Base-by-base conservation (phyloP, 345 rosid genomes). In the Ceriops tagal region DNA sequence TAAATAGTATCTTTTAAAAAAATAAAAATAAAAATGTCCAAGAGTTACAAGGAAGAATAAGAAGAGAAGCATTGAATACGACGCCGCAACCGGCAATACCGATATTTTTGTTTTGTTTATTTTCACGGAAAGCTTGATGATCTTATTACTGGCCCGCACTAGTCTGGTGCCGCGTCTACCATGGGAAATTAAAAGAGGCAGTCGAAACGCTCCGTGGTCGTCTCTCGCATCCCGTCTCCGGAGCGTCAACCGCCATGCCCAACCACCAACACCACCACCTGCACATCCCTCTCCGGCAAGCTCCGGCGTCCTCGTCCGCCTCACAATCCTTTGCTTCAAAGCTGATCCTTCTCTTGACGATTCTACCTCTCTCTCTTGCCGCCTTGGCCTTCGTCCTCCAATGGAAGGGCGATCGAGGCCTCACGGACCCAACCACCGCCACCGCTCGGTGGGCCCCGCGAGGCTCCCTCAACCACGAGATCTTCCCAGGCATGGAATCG, bases 401-500 rank as follows among this genome's bases (percentile, higher is more conserved):
- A 81, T 93, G 97, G 98, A 91, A 89, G 64, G 98, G 96, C 52
- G 93, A 76, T 26, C 64, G 87, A 5, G 83, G 82, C 16, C 72
- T 90, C 21, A 63, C 80, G 68, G 96, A 88, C 75, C 96, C 96
- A 18, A 58, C 87, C 70, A 43, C 86, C 34, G 76, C 78, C 58
- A 61, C 82, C 28, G 70, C 81, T 24, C 83, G 83, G 18, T 84
- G 89, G 77, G 86, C 89, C 39, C 93, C 96, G 0, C 87, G 75
- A n/a, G 88, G 83, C 22, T 91, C 96, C 47, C 82, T 65, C 66
- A 65, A 76, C 72, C 87, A 83, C 61, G 91, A 86, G 77, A 84
- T 89, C 61, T 93, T 93, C 78, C 96, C 97, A 0, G 98, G 98
- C 20, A 93, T 88, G 98, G 97, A 93, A 82, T 69, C 83, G 62